A percentile compares a stretch with the other conserved stretches of the same genome.
Evolutionary conservation across 257 asterid species (phyloP).

Genomic region (Vinca minor): DNA sequence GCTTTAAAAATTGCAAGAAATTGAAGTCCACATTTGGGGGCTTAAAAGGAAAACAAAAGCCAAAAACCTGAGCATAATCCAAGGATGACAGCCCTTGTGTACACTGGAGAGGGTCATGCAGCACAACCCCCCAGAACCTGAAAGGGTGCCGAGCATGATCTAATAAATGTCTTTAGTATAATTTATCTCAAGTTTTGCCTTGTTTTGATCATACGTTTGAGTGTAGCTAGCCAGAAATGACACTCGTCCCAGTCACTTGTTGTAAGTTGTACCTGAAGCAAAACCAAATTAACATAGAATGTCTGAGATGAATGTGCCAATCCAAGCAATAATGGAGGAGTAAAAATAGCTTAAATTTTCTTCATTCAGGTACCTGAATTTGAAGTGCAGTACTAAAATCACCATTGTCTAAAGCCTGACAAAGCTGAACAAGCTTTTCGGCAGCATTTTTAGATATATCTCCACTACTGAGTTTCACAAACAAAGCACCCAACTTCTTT

Average conservation of each 20-base stretch:
- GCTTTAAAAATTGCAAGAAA: slow-evolving; percentile 30
- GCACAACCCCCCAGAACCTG: slow-evolving; percentile 18
- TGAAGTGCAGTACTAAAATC: slow-evolving; percentile 77
- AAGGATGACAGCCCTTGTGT: slow-evolving; percentile 36
- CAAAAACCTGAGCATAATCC: slow-evolving; percentile 27
- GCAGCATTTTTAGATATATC: slow-evolving; percentile 89
- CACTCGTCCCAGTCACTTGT: slow-evolving; percentile 99
- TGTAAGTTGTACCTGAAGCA: slow-evolving; percentile 64
- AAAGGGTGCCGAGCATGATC: slow-evolving; percentile 2
- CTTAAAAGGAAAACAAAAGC: slow-evolving; percentile 12
- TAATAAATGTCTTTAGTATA: slow-evolving; percentile 2
- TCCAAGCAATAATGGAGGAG: not conserved
- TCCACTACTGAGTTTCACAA: slow-evolving; percentile 68
- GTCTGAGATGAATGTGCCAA: not conserved
- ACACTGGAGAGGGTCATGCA: slow-evolving; percentile 24
- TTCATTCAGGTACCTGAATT: slow-evolving; percentile 54
- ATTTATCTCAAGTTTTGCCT: slow-evolving; percentile 69
- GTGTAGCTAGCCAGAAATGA: slow-evolving; percentile 83
- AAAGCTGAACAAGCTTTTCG: slow-evolving; percentile 82
- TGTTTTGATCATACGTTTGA: slow-evolving; percentile 84
- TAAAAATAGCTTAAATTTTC: not conserved
- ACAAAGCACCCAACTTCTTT: slow-evolving; percentile 74
- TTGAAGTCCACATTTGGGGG: slow-evolving; percentile 11
- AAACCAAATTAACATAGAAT: slow-evolving; percentile 7
- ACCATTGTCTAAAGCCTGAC: slow-evolving; percentile 81